phyloP scores from a whole-genome alignment of 2,329 filamentous ascomycete genomes.

The Alternaria viburni region DNA sequence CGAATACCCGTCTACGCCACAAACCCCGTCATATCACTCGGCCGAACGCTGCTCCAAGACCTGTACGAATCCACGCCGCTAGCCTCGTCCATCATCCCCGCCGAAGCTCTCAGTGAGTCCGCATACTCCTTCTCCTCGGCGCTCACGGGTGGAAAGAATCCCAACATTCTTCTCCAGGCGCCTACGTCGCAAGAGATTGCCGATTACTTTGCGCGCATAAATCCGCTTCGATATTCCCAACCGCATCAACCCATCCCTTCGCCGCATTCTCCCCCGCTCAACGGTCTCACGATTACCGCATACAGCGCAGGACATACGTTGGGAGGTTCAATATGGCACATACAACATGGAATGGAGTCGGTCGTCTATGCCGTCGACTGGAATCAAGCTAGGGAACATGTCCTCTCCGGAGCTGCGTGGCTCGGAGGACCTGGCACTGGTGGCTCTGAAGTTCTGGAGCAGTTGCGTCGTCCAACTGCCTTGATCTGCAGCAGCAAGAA shows the following conservation, averaged over 20 bases:
- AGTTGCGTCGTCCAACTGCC: constrained; percentile 89
- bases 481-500: constrained; percentile 90
- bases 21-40: constrained; percentile 88
- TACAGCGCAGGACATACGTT: constrained; percentile 97
- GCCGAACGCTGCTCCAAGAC: constrained; percentile 88
- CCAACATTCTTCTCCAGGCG: constrained; percentile 66
- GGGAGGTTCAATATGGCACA: constrained; percentile 98
- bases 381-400: constrained; percentile 97
- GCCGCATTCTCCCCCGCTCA: constrained; percentile 85
- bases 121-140: constrained; percentile 58
- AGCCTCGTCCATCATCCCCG: constrained; percentile 83
- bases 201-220: constrained; percentile 87
- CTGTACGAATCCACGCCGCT: constrained; percentile 88
- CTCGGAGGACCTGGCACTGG: constrained; percentile 80
- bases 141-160: constrained; percentile 54
- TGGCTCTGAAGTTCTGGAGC: constrained; percentile 90
- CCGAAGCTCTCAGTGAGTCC: constrained; percentile 73
- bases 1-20: constrained; percentile 96
- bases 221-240: constrained; percentile 94
- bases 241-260: constrained; percentile 89
- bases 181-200: constrained; percentile 89
- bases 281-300: constrained; percentile 91
- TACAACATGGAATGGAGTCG: constrained; percentile 94
- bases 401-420: constrained; percentile 92
- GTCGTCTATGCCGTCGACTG: constrained; percentile 98